Evolutionary conservation across 2,329 filamentous ascomycete genomes (phyloP).

Genomic region (Cercospora nicotianae): DNA sequence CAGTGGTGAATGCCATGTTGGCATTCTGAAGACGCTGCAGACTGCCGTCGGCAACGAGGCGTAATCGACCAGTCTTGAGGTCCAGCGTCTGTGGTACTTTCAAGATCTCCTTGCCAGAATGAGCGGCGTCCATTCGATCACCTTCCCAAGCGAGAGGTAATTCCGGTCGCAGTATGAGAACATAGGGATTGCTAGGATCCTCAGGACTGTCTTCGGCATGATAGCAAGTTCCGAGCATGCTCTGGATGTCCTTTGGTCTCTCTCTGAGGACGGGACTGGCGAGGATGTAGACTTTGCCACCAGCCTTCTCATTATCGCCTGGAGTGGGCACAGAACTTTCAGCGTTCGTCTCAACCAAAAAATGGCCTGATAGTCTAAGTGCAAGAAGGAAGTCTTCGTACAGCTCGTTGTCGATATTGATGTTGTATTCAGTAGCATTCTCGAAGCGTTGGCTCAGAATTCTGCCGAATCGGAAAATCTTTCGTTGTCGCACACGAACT

Average conservation of each 20-base stretch:
- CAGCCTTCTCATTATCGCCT: constrained; percentile 25
- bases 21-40: constrained; percentile 75
- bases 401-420: constrained; percentile 68
- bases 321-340: constrained; percentile 43
- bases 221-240: constrained; percentile 78
- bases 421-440: constrained; percentile 92
- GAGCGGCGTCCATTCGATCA: constrained; percentile 55
- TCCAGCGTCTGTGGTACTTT: constrained; percentile 70
- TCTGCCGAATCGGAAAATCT: constrained; percentile 91
- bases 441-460: constrained; percentile 92
- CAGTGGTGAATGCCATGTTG: constrained; percentile 75
- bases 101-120: constrained; percentile 60
- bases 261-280: constrained; percentile 77
- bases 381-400: constrained; percentile 78
- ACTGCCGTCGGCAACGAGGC: constrained; percentile 85
- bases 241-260: constrained; percentile 77
- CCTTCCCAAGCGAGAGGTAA: constrained; percentile 79
- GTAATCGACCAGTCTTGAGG: constrained; percentile 79
- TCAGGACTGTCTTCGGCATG: constrained; percentile 68
- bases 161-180: constrained; percentile 82
- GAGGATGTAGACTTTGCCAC: constrained; percentile 68
- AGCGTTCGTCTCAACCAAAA: constrained; percentile 68
- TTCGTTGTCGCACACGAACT: constrained; percentile 90
- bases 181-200: constrained; percentile 76
- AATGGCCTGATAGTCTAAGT: constrained; percentile 79